Percentiles rank a stretch among this genome's conserved stretches.
Evolutionary conservation across 1,139 yeast species (phyloP).

Genomic region (Hyphopichia buzzinii): DNA sequence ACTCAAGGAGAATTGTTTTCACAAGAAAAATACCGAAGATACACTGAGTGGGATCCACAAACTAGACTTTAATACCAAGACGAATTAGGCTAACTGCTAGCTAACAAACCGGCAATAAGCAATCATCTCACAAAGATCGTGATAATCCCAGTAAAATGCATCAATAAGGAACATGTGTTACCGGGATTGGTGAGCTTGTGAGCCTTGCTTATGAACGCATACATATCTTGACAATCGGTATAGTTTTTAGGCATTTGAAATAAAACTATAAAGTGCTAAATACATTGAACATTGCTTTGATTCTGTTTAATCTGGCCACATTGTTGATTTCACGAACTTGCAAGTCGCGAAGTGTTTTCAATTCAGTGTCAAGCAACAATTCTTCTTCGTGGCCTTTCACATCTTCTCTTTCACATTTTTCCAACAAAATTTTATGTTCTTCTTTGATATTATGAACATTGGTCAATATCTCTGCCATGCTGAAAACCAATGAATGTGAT

Average conservation of each 20-base stretch:
- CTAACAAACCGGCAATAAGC: no score
- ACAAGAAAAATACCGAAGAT: no score
- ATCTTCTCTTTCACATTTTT: slow-evolving; percentile 84
- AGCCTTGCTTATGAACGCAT: no score
- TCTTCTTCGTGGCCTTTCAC: slow-evolving; percentile 82
- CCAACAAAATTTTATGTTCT: slow-evolving; percentile 65
- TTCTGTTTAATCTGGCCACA: slow-evolving; percentile 53
- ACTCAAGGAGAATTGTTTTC: no score
- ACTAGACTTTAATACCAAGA: no score
- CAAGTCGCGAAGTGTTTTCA: slow-evolving; percentile 63
- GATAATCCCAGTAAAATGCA: no score
- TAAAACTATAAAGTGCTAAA: slow-evolving; percentile 31
- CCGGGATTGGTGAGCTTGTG: no score
- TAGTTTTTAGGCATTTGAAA: background rate
- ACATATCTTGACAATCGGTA: no score
- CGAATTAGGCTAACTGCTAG: no score
- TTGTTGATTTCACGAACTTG: slow-evolving; percentile 56
- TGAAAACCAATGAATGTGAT: slow-evolving; percentile 28
- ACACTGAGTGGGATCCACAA: no score
- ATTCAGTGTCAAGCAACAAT: slow-evolving; percentile 70
- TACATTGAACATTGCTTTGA: slow-evolving; percentile 52
- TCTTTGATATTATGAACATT: slow-evolving; percentile 56
- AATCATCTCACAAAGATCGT: no score
- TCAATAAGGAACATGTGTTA: no score
- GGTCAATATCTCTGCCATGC: slow-evolving; percentile 61